Percentiles rank a stretch among this genome's conserved stretches.
Conservation (phyloP, 345 rosid species). For the Acer campestre region DNA sequence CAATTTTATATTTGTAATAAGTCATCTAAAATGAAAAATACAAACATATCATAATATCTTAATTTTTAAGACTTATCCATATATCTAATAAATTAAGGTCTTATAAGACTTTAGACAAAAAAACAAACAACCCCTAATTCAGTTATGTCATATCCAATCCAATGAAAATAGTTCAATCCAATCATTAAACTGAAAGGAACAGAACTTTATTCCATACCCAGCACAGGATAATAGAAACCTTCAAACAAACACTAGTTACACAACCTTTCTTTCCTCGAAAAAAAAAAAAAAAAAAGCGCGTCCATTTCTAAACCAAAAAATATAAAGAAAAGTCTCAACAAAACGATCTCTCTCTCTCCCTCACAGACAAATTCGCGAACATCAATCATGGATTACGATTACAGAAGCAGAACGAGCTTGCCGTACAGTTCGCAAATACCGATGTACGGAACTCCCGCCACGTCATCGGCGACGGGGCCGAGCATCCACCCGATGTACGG, state of each 20-base stretch:
- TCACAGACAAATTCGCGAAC: not conserved
- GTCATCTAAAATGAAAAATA: too few relatives aligned
- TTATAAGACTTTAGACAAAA: too few relatives aligned
- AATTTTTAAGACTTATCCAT: too few relatives aligned
- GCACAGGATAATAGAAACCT: slow-evolving; percentile 10
- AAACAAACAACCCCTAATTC: too few relatives aligned
- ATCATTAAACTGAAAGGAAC: not conserved
- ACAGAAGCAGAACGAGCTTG: slow-evolving; percentile 49
- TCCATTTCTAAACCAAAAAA: too few relatives aligned
- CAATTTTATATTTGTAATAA: too few relatives aligned
- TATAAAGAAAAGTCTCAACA: not conserved
- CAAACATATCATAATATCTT: too few relatives aligned
- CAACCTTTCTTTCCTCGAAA: not conserved
- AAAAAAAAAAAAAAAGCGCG: not conserved
- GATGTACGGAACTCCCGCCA: slow-evolving; percentile 37
- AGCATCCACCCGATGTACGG: slow-evolving; percentile 55
- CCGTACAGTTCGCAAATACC: slow-evolving; percentile 40
- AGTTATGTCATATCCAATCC: too few relatives aligned
- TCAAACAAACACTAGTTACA: not conserved
- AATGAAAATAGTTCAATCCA: too few relatives aligned
- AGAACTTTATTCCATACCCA: not conserved
- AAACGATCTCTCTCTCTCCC: not conserved
- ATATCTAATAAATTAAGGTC: too few relatives aligned
- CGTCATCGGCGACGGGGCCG: slow-evolving; percentile 39
- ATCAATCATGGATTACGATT: slow-evolving; percentile 51